Evolutionary conservation across 2,329 filamentous ascomycete genomes (phyloP), one percentile per base, ranked within the genome.

Genomic region (Ceratocystis colombiana): DNA sequence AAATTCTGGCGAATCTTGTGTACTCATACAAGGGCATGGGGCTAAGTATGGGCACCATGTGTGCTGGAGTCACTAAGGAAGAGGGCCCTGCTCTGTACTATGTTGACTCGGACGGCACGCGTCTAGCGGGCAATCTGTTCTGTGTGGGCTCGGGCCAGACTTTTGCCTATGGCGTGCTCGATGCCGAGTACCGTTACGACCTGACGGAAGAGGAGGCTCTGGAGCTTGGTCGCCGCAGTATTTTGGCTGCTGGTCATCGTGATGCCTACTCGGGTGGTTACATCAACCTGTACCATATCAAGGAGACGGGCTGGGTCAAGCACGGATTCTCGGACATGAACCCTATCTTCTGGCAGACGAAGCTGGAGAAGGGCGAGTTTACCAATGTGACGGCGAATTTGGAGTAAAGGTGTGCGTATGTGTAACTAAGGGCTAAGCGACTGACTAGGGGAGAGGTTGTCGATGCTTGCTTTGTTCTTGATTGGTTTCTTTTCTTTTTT

Each of bases 1-100:
- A 99, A 84, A 96, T 99, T 76, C 89, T 99, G 72, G 90, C 94
- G 75, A 99, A 99, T 81, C 82, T 99, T 71, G 92, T 96, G 73
- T 99, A 97, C 83, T 87, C 87, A 72, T 99, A 99, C 86, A 99
- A 99, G 81, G 92, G 92, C 74, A 96, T 96, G 90, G 94, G 94
- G 46, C 80, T 99, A 73, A 96, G 90, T 75, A 99, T 99, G 94
- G 94, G 94, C 72, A 99, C 94, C 74, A 99, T 99, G 94, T 96
- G 94, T 77, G 93, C 94, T 45, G 94, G 94, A 73, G 94, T 99
- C 71, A 94, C 94, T 70, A 88, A 90, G 71, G 88, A 93, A 78
- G 93, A 97, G 81, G 94, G 94, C 10, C 94, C 94, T 30, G 94
- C 94, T 50, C 88, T 99, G 68, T 99, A 99, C 84, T 99, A 99